Base-by-base conservation (phyloP, 2,329 filamentous ascomycete species). In the Fusarium solani-melongenae region DNA sequence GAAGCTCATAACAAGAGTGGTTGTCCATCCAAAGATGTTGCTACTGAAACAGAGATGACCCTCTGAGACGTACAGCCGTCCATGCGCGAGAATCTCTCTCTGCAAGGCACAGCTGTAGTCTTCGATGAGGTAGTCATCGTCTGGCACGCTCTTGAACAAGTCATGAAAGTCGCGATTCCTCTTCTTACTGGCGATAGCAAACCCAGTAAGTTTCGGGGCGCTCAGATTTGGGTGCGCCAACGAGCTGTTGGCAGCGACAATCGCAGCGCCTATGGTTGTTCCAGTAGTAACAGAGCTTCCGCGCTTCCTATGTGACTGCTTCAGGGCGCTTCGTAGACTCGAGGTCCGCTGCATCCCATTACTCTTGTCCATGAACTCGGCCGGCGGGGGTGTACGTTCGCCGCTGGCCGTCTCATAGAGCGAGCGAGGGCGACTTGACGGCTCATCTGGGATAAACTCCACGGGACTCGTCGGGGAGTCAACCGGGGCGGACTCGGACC, bases 1-100 rank as follows among this genome's bases (percentile, higher is more conserved):
- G 81, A 99, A 99, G 82, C 95, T 97, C 86, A 99, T 98, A 61
- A 99, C 96, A 46, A 99, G 86, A 2, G 96, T 99, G 0, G 96
- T 99, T 24, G 97, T 93, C 96, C 96, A 99, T 62, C 96, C 96
- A 55, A 99, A 90, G 74, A 99, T 99, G 81, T 99, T 99, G 86
- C 96, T 98, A 79, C 95, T 98, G 83, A 99, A 99, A 85, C 96
- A 99, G 55, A 99, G 91, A 80, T 99, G 96, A 12, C 96, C 95
- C 84, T 99, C 96, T 0, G 96, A 98, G 46, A 99, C 94, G 79
- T 99, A 99, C 15, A 99, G 88, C 44, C 96, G 90, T 7, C 96
- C 96, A 76, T 98, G 96, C 8, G 97, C 91, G 38, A 99, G 89
- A 69, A 99, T 99, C 80, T 99, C 97, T 74, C 95, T 91, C 82